A percentile compares a stretch with the other conserved stretches of the same genome.
Conservation (phyloP, 306 rosid species). For the Trifolium dubium region DNA sequence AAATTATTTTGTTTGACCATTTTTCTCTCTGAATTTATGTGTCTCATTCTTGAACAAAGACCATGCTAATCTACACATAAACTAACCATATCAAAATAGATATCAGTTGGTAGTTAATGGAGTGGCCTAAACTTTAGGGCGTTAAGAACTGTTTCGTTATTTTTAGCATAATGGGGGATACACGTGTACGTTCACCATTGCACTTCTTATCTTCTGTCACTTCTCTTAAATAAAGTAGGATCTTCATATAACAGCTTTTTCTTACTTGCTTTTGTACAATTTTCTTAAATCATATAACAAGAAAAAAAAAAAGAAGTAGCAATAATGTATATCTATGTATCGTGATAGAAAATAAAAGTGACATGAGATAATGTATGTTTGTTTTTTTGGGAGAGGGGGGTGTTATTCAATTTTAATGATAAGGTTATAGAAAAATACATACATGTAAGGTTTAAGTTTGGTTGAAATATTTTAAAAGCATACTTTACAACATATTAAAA, state of each 20-base stretch:
- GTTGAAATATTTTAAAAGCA: not conserved
- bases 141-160: not conserved
- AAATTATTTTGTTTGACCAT: no score
- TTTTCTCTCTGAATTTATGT: no score
- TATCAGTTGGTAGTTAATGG: conserved; percentile 20
- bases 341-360: not conserved
- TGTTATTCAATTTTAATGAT: not conserved
- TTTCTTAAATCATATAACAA: conserved; percentile 3
- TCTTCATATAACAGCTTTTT: conserved; percentile 2
- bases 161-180: not conserved
- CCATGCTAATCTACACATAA: no score
- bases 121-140: not conserved
- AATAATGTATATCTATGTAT: not conserved
- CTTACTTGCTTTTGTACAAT: not conserved
- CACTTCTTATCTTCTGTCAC: not conserved
- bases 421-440: not conserved
- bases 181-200: conserved; percentile 13
- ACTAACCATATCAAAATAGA: no score
- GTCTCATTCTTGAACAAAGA: no score
- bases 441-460: not conserved
- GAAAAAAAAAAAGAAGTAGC: not conserved
- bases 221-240: not conserved
- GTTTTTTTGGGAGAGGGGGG: not conserved
- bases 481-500: not conserved
- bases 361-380: conserved; percentile 4